These are phyloP conservation scores for Magnaporthales sp. DNA, from an alignment of 2,329 filamentous ascomycete genomes.

Conservation along the genomic window DNA sequence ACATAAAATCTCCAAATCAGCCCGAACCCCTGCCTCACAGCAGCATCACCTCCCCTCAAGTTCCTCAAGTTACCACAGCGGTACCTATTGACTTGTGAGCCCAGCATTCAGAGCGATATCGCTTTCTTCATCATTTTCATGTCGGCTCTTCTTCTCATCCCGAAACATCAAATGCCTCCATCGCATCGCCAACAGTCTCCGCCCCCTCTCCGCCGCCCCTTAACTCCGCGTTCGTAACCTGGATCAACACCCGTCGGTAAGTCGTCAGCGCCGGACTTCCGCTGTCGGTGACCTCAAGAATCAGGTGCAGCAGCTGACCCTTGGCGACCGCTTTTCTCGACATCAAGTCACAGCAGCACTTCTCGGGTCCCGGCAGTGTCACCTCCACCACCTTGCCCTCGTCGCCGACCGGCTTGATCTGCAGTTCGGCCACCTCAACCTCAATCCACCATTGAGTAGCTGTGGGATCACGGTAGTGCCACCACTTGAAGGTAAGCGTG, in stretches of 20 bases:
- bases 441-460: background rate
- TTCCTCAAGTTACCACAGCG: too few species aligned
- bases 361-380: slow-evolving; percentile 6
- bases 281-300: slow-evolving; percentile 37
- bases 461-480: slow-evolving; percentile 10
- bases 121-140: too few species aligned
- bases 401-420: slow-evolving; percentile 12
- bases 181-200: background rate
- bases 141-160: background rate
- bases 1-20: background rate
- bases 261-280: slow-evolving; percentile 34
- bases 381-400: slow-evolving; percentile 11
- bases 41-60: too few species aligned
- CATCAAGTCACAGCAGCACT: background rate
- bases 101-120: too few species aligned
- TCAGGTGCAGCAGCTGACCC: slow-evolving; percentile 30
- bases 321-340: slow-evolving; percentile 7
- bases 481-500: slow-evolving; percentile 12
- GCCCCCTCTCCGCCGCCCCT: background rate
- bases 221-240: slow-evolving; percentile 21
- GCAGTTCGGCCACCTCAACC: background rate
- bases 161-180: background rate
- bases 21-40: background rate
- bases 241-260: slow-evolving; percentile 34
- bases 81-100: too few species aligned